Evolutionary conservation across 192 early-diverging fungal genomes (phyloP), one percentile per base, ranked within the genome.

Genomic region (Rhizophagus clarus): DNA sequence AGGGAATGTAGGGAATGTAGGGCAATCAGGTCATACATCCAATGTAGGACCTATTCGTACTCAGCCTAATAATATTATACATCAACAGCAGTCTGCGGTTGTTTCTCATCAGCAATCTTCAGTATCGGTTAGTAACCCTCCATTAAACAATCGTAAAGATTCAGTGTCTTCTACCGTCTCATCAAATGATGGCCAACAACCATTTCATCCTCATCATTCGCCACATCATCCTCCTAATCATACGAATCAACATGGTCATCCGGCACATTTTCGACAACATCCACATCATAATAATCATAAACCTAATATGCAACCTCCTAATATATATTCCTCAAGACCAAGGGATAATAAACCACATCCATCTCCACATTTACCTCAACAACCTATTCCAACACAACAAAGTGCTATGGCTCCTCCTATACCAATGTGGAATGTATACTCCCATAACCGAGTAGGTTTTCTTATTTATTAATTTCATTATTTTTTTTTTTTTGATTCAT

Each of bases 121-220:
- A 10, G 29, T 12, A 64, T 28, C 60, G n/a, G 26, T 66, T 40
- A 40, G 22, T 42, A 69, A 71, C 9, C 26, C 47, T 42, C 12
- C 64, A 32, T 37, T 66, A 22, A 66, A 67, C 51, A 28, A 79
- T 71, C 77, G 77, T 56, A 79, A 79, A 37, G 77, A 79, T 61
- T 79, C 77, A 10, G 51, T 71, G 1, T 79, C 77, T 37, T 79
- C 77, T 61, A 78, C 49, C 4, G 77, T 78, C 0, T 78, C 64
- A n/a, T 78, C 77, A 9, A 79, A 79, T 37, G 77, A 79, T 71
- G 77, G 67, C 1, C 77, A 69, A 40, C 69, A 32, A 64, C n/a
- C 61, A 76, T 40, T 26, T 63, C 75, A 76, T 76, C 14, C 56
- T 34, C 75, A n/a, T 62, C 61, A 56, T n/a, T n/a, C 28, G 61